Base-by-base conservation (phyloP, 768 basidiomycete genomes). In the Phlegmacium glaucopus region DNA sequence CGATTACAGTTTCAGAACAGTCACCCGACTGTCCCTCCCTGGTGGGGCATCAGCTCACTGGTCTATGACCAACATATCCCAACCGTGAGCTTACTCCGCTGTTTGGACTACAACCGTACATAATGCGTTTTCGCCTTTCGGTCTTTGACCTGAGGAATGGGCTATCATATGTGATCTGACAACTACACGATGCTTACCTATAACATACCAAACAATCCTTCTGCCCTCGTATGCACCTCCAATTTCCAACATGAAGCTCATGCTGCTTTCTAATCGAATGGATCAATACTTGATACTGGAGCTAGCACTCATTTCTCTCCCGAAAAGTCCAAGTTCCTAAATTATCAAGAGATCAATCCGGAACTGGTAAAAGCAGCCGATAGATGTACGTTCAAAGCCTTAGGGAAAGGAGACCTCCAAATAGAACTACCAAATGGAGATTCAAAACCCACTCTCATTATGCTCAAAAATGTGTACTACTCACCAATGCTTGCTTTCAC, bases 261-360 rank as follows among this genome's bases (percentile, higher is more conserved):
- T 6, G 29, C 12, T 17, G 32, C 39, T 11, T 40, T 28, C 26
- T 41, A 29, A 11, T 46, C 29, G 4, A 15, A 27, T 9, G 16
- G 28, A 12, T 46, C 29, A 9, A 45, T 43, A 15, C 45, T 52
- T 37, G 60, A 61, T 16, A 51, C 62, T 43, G 65, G 71, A 25
- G 61, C 67, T 7, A 64, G 51, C 9, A 52, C 50, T 15, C 68
- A 71, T 41, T 67, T 71, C 55, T 59, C 64, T 4, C 67, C 65
- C 1, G 54, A 63, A 39, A 44, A 56, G 6, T 4, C 41, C 70
- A 1, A 61, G 64, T 4, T 32, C 30, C 13, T 13, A 8, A 13
- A 32, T 8, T 32, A 8, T 13, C 30, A 13, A 13, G 30, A 32
- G 30, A 32, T 32, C 8, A 32, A 32, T n/a, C 30, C 30, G 13